Base-by-base conservation (phyloP, 306 rosid species). In the Arachis stenosperma region DNA sequence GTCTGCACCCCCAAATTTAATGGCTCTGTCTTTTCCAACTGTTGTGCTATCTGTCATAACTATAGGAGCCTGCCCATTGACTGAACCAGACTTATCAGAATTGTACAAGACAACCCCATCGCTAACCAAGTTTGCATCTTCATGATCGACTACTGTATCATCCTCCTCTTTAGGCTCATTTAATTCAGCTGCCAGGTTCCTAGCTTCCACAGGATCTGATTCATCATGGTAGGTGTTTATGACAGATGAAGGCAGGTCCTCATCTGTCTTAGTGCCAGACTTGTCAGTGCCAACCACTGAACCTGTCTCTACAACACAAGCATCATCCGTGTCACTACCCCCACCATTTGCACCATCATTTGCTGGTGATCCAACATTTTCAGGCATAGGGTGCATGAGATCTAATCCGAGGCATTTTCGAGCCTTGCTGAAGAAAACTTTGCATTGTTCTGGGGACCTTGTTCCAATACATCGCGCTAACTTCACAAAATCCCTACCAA, bases 401-500 rank as follows among this genome's bases (percentile, higher is more conserved):
- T 95, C 90, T 70, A 92, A 80, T n/a, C 93, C 96, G 81, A 95
- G 96, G 74, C 96, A 86, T 69, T 88, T 95, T 54, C 92, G 84
- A 62, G 92, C 96, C 89, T 95, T 95, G 75, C 99, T 95, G 73
- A 90, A 95, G 78, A 92, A 95, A 59, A 88, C 88, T 78, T 88
- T 95, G 86, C 99, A 95, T 79, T 95, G 97, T 59, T 90, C 92
- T 72, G 78, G 78, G 43, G 97, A 88, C 76, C 83, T 92, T 5
- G 99, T 86, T 65, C 89, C 65, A n/a, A 95, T 84, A 60, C 89
- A 83, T 7, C 81, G 81, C 9, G 99, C 84, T 71, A 95, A 84
- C 86, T 77, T 87, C 0, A 67, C 54, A 61, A 95, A 95, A 75
- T 91, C 98, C 75, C 82, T 88, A 30, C 98, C 99, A 77, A 84